A percentile compares a stretch with the other conserved stretches of the same genome.
Evolutionary conservation across 768 basidiomycete genomes (phyloP).

Genomic region (Pleurotus tuber-regium): DNA sequence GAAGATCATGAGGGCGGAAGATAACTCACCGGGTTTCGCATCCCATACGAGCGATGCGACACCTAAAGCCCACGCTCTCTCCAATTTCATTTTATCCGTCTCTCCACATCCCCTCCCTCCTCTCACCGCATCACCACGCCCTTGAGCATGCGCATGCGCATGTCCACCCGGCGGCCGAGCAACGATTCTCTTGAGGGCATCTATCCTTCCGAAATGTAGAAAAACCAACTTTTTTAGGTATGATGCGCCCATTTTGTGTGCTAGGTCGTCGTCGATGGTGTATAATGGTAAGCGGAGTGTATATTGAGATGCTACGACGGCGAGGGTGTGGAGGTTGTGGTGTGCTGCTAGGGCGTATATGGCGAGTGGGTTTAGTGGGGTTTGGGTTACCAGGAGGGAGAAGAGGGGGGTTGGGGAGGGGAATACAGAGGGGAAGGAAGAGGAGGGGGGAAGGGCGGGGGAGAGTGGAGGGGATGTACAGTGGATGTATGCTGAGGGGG

Average conservation of each 20-base stretch:
- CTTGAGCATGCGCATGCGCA: too few species aligned
- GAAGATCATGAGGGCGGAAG: too few species aligned
- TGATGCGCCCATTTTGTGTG: constrained; percentile 63
- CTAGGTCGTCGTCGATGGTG: constrained; percentile 66
- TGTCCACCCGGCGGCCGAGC: too few species aligned
- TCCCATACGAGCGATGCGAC: constrained; percentile 85
- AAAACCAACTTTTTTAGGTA: constrained; percentile 83
- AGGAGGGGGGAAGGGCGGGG: neutral
- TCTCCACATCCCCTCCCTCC: constrained; percentile 62
- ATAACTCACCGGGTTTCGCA: constrained; percentile 70
- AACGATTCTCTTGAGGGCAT: constrained; percentile 68
- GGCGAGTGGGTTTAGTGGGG: constrained; percentile 66
- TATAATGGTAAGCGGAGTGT: constrained; percentile 70
- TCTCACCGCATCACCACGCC: too few species aligned
- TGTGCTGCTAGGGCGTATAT: constrained; percentile 70
- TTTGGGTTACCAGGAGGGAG: constrained; percentile 59
- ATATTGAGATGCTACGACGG: constrained; percentile 71
- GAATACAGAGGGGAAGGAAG: neutral
- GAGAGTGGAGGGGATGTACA: neutral
- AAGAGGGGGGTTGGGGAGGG: constrained; percentile 53
- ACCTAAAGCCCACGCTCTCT: constrained; percentile 79
- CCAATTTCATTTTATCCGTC: constrained; percentile 72
- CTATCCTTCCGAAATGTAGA: constrained; percentile 77
- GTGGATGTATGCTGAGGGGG: constrained; percentile 40
- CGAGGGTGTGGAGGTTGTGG: constrained; percentile 68